phyloP scores from a whole-genome alignment of 129 eudicot species.

The Mikania micrantha region DNA sequence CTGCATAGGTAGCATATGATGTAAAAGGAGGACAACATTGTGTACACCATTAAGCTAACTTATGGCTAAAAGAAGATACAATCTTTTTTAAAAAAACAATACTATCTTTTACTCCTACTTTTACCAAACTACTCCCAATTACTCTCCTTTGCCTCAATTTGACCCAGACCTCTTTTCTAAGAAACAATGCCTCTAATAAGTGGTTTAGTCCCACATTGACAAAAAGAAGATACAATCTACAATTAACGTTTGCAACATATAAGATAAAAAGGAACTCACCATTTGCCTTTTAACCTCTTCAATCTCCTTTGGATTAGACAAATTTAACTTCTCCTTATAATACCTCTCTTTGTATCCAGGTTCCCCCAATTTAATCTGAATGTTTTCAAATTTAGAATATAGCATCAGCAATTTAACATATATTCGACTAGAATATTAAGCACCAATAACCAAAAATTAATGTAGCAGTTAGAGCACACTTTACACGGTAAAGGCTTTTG shows the following conservation, averaged over 20 bases:
- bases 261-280: slow-evolving; percentile 41
- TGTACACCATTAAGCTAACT: background rate
- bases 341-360: slow-evolving; percentile 97
- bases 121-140: no score
- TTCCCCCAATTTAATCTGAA: slow-evolving; percentile 89
- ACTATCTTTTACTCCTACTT: no score
- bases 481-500: background rate
- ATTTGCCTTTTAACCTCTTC: slow-evolving; percentile 58
- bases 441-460: background rate
- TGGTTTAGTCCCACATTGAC: no score
- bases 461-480: slow-evolving; percentile 8
- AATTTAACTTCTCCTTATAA: slow-evolving; percentile 78
- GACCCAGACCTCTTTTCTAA: no score
- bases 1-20: slow-evolving; percentile 37
- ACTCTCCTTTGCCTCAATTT: no score
- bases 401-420: background rate
- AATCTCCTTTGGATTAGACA: slow-evolving; percentile 51
- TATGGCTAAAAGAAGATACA: slow-evolving; percentile 1
- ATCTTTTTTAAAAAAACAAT: no score
- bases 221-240: background rate
- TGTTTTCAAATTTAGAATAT: background rate
- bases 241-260: background rate
- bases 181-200: no score
- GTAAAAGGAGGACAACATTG: slow-evolving; percentile 3
- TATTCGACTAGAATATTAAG: background rate